These are phyloP conservation scores for Gardenia jasminoides DNA, from an alignment of 257 asterid species.

Conservation along the genomic window DNA sequence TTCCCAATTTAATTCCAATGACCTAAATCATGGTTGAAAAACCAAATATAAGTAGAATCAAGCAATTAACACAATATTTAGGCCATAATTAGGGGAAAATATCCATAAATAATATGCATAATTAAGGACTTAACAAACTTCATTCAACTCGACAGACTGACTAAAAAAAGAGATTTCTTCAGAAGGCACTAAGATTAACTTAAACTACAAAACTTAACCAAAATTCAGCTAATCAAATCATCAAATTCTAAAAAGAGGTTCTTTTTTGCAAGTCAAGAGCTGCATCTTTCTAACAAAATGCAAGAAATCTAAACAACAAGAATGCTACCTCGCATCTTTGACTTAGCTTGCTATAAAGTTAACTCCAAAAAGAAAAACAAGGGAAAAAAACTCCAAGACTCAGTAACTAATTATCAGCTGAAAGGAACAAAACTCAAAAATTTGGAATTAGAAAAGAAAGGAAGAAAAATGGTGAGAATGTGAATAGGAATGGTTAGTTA, in stretches of 20 bases:
- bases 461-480: not conserved
- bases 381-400: conserved; percentile 33
- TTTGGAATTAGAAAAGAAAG: conserved; percentile 8
- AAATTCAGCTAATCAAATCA: conserved; percentile 1
- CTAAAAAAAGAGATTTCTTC: conserved; percentile 2
- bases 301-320: conserved; percentile 6
- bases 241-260: not conserved
- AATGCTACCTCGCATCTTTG: not conserved
- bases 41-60: no score
- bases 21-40: no score
- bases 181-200: not conserved
- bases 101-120: no score
- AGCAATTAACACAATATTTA: no score
- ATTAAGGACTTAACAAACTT: no score
- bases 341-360: not conserved
- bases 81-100: no score
- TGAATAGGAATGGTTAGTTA: conserved; percentile 13
- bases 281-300: not conserved
- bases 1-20: no score
- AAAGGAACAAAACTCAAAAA: conserved; percentile 2
- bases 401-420: conserved; percentile 37
- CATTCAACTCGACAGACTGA: conserved; percentile 1
- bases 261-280: not conserved
- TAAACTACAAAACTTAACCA: not conserved
- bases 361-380: not conserved